Evolutionary conservation across 1,139 yeast species (phyloP), one percentile per base, ranked within the genome.

Genomic region (Nakaseomyces bracarensis): DNA sequence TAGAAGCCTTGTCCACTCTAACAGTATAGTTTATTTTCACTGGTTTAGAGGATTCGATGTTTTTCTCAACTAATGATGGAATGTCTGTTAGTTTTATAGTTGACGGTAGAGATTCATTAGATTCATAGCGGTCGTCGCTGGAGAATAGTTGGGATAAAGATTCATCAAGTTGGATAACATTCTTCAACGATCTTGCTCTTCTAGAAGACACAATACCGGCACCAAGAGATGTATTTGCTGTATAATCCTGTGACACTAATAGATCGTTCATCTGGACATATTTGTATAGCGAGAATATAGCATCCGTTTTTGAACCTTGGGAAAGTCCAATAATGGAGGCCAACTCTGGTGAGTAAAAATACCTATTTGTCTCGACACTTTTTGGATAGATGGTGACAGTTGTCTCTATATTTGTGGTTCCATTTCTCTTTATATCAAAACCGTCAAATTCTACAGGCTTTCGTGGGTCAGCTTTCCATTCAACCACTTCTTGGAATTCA

Each of bases 261-360:
- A 40, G 15, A 18, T 28, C 23, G 29, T 40, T 40, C 20, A 19
- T 9, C 15, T 29, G 22, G 14, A 36, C 81, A 57, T 87, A 86
- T 60, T 82, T 86, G 87, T 95, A 86, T 43, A 87, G 67, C 25
- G 77, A 74, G 51, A 77, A 82, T 21, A 86, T 76, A 36, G 87
- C 77, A 45, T 83, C 94, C 44, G 86, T 85, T 60, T 84, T 89
- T 10, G 89, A 77, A 36, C 80, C 76, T 59, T 84, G 94, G 36
- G 67, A 67, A 37, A 76, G 71, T 8, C 94, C 95, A 16, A 82
- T 65, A 39, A 86, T 69, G 39, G 73, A 72, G 4, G 85, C 70
- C 63, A 87, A 70, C 15, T 21, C 78, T 74, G n/a, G 72, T 64
- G 30, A 85, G 69, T 53, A 69, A 73, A 47, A 82, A 10, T 26